A percentile compares a stretch with the other conserved stretches of the same genome.
Evolutionary conservation across 345 rosid genomes (phyloP).

Genomic region (Syzygium aromaticum): DNA sequence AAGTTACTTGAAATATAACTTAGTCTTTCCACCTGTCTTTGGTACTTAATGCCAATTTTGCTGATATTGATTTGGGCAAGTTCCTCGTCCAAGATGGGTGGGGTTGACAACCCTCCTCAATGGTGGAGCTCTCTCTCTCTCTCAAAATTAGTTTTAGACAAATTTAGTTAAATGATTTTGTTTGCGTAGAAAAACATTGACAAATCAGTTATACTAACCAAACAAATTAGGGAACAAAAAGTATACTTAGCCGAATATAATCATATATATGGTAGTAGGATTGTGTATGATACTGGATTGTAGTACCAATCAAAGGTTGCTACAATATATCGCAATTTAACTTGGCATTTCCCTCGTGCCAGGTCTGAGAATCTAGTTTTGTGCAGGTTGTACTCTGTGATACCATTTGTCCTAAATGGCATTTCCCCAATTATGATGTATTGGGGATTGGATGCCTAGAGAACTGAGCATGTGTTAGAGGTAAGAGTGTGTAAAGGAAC

Average conservation of each 20-base stretch:
- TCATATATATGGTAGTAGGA: background rate
- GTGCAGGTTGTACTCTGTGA: background rate
- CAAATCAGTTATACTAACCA: background rate
- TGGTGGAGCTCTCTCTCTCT: too few relatives aligned
- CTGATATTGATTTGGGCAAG: too few relatives aligned
- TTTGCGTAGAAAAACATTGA: background rate
- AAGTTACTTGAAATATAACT: background rate
- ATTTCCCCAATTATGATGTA: background rate
- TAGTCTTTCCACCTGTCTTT: background rate
- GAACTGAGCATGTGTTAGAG: background rate
- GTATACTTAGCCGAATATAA: background rate
- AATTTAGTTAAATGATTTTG: background rate
- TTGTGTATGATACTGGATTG: background rate
- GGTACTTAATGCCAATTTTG: too few relatives aligned
- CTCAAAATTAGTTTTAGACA: background rate
- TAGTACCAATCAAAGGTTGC: background rate
- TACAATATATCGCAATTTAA: background rate
- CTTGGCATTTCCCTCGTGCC: background rate
- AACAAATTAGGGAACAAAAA: background rate
- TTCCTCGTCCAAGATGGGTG: too few relatives aligned
- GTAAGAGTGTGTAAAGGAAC: background rate
- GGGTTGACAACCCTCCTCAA: too few relatives aligned
- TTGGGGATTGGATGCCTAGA: background rate
- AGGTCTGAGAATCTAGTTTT: background rate
- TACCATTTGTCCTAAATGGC: background rate